Evolutionary conservation across 139 green algal genomes (phyloP).

Genomic region (Chlamydomonas applanata): DNA sequence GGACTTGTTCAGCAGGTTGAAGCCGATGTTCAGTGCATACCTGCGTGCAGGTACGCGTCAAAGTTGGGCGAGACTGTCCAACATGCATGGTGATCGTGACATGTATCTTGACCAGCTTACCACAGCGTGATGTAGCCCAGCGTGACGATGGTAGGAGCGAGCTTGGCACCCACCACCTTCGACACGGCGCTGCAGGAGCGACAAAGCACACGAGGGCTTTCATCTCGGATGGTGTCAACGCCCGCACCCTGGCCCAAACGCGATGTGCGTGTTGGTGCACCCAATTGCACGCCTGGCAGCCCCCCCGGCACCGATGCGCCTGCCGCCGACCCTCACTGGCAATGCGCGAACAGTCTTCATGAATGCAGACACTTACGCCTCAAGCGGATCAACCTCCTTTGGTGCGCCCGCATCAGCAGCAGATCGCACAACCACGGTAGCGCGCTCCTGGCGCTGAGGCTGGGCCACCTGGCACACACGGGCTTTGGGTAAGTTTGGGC

Average conservation of each 20-base stretch:
- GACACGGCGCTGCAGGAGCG: constrained; percentile 50
- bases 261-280: not conserved
- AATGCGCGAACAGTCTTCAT: not conserved
- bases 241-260: not conserved
- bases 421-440: not conserved
- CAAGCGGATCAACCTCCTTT: constrained; percentile 51
- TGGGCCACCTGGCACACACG: no score
- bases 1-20: constrained; percentile 99
- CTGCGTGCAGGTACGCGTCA: constrained; percentile 30
- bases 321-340: no score
- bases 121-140: constrained; percentile 79
- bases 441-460: no score
- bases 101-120: no score
- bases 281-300: not conserved
- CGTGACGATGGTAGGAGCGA: constrained; percentile 70
- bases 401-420: constrained; percentile 10
- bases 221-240: not conserved
- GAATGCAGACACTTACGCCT: constrained; percentile 35
- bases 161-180: constrained; percentile 70
- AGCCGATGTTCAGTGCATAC: constrained; percentile 96
- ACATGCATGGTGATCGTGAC: no score
- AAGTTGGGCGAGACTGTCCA: not conserved
- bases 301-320: not conserved
- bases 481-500: no score
- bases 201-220: not conserved